phyloP scores from a whole-genome alignment of 352 stramenopile species.

The Globisporangium cylindrosporum region DNA sequence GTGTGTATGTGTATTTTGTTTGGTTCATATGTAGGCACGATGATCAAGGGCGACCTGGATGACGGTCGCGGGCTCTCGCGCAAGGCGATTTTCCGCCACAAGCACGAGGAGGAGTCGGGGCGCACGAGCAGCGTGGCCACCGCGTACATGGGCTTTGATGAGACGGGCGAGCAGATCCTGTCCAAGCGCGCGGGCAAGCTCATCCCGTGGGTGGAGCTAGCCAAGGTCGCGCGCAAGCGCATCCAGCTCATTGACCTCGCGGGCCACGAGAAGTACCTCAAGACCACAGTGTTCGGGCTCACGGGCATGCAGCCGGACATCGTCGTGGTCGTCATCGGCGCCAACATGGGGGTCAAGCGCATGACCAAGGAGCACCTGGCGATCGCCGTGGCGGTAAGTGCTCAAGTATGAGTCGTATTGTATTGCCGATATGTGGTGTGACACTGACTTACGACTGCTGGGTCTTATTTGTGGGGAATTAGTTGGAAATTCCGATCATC shows the following conservation, averaged over 20 bases:
- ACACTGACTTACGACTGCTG: neutral
- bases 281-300: slow-evolving; percentile 99
- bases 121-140: slow-evolving; percentile 83
- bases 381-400: slow-evolving; percentile 83
- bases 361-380: slow-evolving; percentile 94
- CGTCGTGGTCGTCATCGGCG: slow-evolving; percentile 91
- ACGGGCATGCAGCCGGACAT: slow-evolving; percentile 96
- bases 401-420: neutral
- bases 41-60: slow-evolving; percentile 95
- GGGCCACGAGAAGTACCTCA: slow-evolving; percentile 98
- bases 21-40: slow-evolving; percentile 37
- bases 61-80: slow-evolving; percentile 91
- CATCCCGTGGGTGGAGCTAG: slow-evolving; percentile 79
- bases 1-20: neutral
- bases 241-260: slow-evolving; percentile 88
- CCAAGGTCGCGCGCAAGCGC: slow-evolving; percentile 73
- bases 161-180: slow-evolving; percentile 69
- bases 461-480: slow-evolving; percentile 1
- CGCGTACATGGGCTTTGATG: slow-evolving; percentile 82
- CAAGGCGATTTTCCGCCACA: slow-evolving; percentile 84
- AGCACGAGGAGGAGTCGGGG: slow-evolving; percentile 82
- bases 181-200: slow-evolving; percentile 69
- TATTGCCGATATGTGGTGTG: neutral
- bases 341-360: slow-evolving; percentile 93
- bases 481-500: slow-evolving; percentile 91